Evolutionary conservation across 768 basidiomycete species (phyloP), one percentile per base, ranked within the genome.

Genomic region (Podaxis sp.): DNA sequence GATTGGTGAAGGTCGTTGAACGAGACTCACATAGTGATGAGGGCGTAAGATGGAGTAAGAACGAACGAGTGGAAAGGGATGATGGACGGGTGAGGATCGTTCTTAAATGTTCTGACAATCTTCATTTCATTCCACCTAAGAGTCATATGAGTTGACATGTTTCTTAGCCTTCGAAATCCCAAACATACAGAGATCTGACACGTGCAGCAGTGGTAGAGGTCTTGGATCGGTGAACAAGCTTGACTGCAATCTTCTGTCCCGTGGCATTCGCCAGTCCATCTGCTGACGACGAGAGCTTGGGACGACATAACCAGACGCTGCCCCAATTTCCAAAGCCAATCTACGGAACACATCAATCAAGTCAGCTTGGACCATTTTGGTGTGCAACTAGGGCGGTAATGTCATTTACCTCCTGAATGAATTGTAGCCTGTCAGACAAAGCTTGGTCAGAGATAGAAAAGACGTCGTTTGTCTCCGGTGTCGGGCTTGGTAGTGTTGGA

Each of bases 71-170:
- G 89, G 76, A 99, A 98, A 11, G 87, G 86, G 65, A 99, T 91
- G 75, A 99, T 90, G 64, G 92, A 92, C 0, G 95, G 95, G 72
- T 98, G 96, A 8, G 89, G 87, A 68, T 94, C 89, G 51, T 86
- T 77, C 77, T 90, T 91, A 74, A 98, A 87, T 11, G 87, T 80
- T 68, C 92, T 83, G 63, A 98, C 87, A 68, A 96, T 90, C 82
- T 96, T 96, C 95, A 96, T 96, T 79, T 98, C 95, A 71, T 95
- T 96, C 95, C 95, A 95, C 78, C 92, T 94, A 60, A 7, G 63
- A 48, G 17, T 46, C 38, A 48, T 54, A 15, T 46, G 42, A 52
- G 40, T 19, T 57, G 40, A 33, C 40, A 59, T 11, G 38, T 44
- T 63, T 40, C 30, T 13, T n/a, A 12, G 38, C 49, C 59, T 58